Base-by-base conservation (phyloP, 2,329 filamentous ascomycete genomes). In the Paecilomyces dactylethromorphus region DNA sequence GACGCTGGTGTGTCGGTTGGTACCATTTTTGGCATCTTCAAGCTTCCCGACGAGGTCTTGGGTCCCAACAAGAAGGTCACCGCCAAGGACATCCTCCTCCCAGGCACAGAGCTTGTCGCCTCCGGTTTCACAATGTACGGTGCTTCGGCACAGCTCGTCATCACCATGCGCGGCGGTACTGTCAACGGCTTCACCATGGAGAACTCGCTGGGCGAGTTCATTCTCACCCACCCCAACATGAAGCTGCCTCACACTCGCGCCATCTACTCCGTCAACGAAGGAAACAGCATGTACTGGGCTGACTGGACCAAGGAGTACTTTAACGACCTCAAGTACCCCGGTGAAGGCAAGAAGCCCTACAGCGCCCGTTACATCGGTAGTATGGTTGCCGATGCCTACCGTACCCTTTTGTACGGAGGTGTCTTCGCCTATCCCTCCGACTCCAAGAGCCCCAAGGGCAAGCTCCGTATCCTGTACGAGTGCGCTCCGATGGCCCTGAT, bases 51-150 rank as follows among this genome's bases (percentile, higher is more conserved):
- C 13, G 87, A 84, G 64, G 61, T 74, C 13, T 61, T 77, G 31
- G 72, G 69, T 18, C 63, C 70, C 33, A 68, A 69, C 64, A 88
- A 84, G 60, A 88, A 89, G 67, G 91, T 78, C 56, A 69, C 71
- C 15, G 71, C 71, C 35, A 65, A 95, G 70, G 92, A 97, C 74
- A 84, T 99, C 61, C 84, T 97, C 60, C 87, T 87, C 76, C 90
- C 94, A 0, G 94, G 94, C 58, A 93, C 90, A 1, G 92, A 97
- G 77, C 85, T 97, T 65, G 85, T 97, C 21, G 93, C 94, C 35
- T 88, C 91, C 22, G 94, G 94, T n/a, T 99, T 99, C 84, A 99
- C 94, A 77, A 99, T 99, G 94, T 99, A 99, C 79, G 94, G 94
- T 71, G 94, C 94, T 66, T 97, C 92, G 2, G 87, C 94, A 3